phyloP scores from a whole-genome alignment of 805 yeast species.

The Alloascoidea hylecoeti region DNA sequence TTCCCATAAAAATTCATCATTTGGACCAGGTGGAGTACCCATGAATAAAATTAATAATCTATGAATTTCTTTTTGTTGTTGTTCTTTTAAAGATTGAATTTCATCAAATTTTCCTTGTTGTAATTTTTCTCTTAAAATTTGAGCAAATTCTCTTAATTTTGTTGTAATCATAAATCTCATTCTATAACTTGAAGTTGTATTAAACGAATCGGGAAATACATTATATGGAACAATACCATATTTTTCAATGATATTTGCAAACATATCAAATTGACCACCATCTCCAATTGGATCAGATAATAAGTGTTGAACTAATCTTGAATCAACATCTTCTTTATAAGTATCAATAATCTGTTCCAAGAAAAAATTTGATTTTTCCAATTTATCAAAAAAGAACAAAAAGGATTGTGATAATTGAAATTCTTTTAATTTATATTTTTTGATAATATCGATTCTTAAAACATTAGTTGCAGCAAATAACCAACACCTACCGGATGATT shows the following conservation, averaged over 20 bases:
- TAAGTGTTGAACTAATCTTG: constrained; percentile 55
- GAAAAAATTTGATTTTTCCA: constrained; percentile 74
- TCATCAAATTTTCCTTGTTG: constrained; percentile 25
- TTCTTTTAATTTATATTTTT: constrained; percentile 45
- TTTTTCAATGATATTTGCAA: constrained; percentile 59
- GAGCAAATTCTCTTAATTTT: constrained; percentile 68
- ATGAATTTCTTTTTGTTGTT: constrained; percentile 48
- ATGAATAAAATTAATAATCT: constrained; percentile 52
- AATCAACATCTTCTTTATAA: constrained; percentile 46
- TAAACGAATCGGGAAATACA: constrained; percentile 54
- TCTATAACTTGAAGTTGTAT: constrained; percentile 32
- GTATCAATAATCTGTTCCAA: constrained; percentile 67
- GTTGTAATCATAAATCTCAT: constrained; percentile 53
- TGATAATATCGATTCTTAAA: constrained; percentile 47
- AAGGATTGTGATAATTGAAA: constrained; percentile 71
- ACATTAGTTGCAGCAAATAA: constrained; percentile 73
- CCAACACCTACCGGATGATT: constrained; percentile 78
- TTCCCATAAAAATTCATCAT: constrained; percentile 60
- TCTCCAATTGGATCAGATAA: constrained; percentile 57
- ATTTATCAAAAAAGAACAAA: constrained; percentile 72
- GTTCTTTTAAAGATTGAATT: constrained; percentile 19
- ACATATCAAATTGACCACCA: constrained; percentile 87
- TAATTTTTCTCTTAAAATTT: constrained; percentile 41
- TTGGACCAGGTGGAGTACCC: constrained; percentile 70
- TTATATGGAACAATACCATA: constrained; percentile 73